Conservation (phyloP, 768 basidiomycete species). For the Porphyrellus cyaneotinctus region DNA sequence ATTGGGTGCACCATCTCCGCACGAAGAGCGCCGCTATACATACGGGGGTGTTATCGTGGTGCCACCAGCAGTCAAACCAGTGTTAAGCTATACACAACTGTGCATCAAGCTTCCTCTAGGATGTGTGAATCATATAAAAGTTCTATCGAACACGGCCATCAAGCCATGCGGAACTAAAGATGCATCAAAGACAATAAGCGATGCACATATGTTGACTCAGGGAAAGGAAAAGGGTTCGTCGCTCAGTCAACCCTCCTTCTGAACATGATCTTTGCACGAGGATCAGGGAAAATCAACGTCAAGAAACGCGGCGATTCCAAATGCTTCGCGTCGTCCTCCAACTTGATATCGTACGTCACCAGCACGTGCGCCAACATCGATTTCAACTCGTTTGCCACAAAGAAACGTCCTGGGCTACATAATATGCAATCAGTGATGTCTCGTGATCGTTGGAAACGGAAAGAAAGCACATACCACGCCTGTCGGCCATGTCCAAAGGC, state of each 20-base stretch:
- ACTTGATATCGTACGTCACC: conserved; percentile 23
- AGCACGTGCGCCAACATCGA: conserved; percentile 44
- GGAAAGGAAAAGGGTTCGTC: too few relatives aligned
- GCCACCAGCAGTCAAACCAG: too few relatives aligned
- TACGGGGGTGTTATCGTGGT: too few relatives aligned
- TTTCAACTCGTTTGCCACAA: conserved; percentile 43
- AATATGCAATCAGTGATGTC: not conserved
- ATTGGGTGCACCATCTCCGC: too few relatives aligned
- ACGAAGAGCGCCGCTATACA: too few relatives aligned
- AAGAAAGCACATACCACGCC: conserved; percentile 19
- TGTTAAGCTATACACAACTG: too few relatives aligned
- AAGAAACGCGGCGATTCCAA: not conserved
- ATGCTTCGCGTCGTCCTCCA: not conserved
- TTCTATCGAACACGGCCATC: too few relatives aligned
- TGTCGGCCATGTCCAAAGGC: conserved; percentile 36
- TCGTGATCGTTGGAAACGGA: not conserved
- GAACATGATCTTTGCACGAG: not conserved
- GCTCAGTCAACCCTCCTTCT: not conserved
- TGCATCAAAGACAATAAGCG: too few relatives aligned
- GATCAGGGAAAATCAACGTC: not conserved
- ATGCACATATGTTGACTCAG: too few relatives aligned
- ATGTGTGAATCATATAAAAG: too few relatives aligned
- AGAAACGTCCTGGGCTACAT: conserved; percentile 34
- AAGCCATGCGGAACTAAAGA: too few relatives aligned
- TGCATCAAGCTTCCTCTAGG: too few relatives aligned